A percentile compares a stretch with the other conserved stretches of the same genome.
phyloP scores from a whole-genome alignment of 345 rosid species.

The Pistacia integerrima region DNA sequence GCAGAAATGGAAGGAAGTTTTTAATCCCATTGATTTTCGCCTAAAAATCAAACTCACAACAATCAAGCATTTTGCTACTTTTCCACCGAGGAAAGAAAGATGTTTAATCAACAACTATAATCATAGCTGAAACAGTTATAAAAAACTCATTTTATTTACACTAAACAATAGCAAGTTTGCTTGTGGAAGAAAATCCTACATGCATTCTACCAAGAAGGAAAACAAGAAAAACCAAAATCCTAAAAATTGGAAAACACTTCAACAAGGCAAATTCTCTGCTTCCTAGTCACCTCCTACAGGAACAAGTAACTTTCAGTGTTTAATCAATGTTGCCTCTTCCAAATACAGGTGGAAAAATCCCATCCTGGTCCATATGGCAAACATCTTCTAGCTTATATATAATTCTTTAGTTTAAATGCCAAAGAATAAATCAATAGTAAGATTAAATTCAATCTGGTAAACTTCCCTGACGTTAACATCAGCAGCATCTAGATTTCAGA shows the following conservation, averaged over 20 bases:
- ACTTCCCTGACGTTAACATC: background rate
- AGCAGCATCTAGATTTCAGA: background rate
- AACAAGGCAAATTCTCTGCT: background rate
- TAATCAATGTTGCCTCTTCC: background rate
- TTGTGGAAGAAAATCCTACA: background rate
- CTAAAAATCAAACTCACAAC: background rate
- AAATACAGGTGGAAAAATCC: background rate
- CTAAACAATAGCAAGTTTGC: background rate
- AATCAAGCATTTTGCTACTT: background rate
- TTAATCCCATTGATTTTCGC: background rate
- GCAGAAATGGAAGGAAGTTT: background rate
- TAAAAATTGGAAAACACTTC: background rate
- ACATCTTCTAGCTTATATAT: background rate
- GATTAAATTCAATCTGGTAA: slow-evolving; percentile 1
- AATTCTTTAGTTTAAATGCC: background rate
- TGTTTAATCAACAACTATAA: slow-evolving; percentile 4
- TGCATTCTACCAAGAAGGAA: background rate
- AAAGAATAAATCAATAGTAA: background rate
- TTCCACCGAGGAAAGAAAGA: background rate
- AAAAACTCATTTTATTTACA: background rate
- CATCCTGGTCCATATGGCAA: background rate
- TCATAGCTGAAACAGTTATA: background rate
- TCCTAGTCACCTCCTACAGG: slow-evolving; percentile 2
- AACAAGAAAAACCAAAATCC: background rate
- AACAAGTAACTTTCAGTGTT: background rate